A percentile compares a stretch with the other conserved stretches of the same genome.
Conservation (phyloP, 192 early-diverging fungal genomes). For the Thamnidium elegans region DNA sequence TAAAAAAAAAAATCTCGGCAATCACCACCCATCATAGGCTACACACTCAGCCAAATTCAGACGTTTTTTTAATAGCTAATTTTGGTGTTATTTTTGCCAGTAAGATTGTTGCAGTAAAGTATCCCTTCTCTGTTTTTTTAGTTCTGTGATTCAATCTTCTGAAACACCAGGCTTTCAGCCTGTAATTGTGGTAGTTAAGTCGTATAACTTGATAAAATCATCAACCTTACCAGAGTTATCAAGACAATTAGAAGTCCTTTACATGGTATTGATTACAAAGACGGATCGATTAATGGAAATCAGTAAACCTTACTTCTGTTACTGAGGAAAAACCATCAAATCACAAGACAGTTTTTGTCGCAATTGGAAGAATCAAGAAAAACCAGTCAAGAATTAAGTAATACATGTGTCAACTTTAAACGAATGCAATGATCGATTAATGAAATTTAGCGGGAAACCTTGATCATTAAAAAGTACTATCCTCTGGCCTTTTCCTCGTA, state of each 20-base stretch:
- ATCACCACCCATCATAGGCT: no score
- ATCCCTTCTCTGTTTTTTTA: background rate
- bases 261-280: constrained; percentile 23
- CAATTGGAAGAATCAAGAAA: background rate
- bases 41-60: no score
- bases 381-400: background rate
- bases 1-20: no score
- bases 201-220: background rate
- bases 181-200: constrained; percentile 24
- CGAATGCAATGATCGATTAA: constrained; percentile 1
- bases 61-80: no score
- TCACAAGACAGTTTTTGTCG: background rate
- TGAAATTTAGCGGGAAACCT: constrained; percentile 1
- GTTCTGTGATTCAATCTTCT: constrained; percentile 27
- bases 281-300: background rate
- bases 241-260: constrained; percentile 23
- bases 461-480: constrained; percentile 6
- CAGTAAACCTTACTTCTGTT: background rate
- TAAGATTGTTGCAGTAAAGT: constrained; percentile 18
- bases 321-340: background rate
- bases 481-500: constrained; percentile 19
- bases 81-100: no score
- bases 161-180: constrained; percentile 19
- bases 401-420: background rate
- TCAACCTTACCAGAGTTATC: constrained; percentile 17